Evolutionary conservation across 2,329 filamentous ascomycete species (phyloP).

Genomic region (Calycina marina): DNA sequence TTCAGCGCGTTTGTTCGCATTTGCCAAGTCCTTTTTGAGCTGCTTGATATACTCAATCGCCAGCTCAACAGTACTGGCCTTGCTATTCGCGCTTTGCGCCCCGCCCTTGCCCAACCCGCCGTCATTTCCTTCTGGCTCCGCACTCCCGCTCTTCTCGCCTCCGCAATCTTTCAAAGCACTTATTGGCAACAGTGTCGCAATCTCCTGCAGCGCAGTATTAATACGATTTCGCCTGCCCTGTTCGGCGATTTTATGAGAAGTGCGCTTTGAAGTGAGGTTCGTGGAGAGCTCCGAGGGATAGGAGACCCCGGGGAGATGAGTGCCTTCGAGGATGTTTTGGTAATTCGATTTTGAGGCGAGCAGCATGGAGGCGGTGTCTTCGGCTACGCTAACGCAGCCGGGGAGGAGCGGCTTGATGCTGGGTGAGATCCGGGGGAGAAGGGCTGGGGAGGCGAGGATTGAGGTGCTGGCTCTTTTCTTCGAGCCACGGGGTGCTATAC

Average conservation of each 20-base stretch:
- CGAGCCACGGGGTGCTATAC: conserved; percentile 35
- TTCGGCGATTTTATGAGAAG: conserved; percentile 95
- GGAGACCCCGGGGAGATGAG: conserved; percentile 72
- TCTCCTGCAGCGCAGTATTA: conserved; percentile 83
- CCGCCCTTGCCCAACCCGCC: conserved; percentile 27
- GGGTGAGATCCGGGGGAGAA: conserved; percentile 81
- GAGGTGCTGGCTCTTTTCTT: conserved; percentile 63
- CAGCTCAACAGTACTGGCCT: conserved; percentile 93
- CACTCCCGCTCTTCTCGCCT: conserved; percentile 24
- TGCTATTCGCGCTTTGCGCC: conserved; percentile 57
- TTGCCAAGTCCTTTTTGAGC: conserved; percentile 57
- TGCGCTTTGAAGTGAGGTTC: conserved; percentile 89
- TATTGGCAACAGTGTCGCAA: conserved; percentile 69
- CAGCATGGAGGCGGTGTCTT: conserved; percentile 54
- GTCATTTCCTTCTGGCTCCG: conserved; percentile 33
- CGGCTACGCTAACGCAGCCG: conserved; percentile 36
- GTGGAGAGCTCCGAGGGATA: conserved; percentile 87
- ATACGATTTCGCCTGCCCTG: conserved; percentile 91
- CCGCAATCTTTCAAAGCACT: conserved; percentile 27
- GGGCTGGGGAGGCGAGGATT: conserved; percentile 68
- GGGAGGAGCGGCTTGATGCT: conserved; percentile 86
- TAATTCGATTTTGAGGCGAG: conserved; percentile 95
- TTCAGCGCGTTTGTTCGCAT: conserved; percentile 44
- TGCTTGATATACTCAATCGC: conserved; percentile 91
- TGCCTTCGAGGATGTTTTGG: conserved; percentile 91